Conservation (phyloP, 2,329 filamentous ascomycete species). For the Coniochaeta pulveracea region DNA sequence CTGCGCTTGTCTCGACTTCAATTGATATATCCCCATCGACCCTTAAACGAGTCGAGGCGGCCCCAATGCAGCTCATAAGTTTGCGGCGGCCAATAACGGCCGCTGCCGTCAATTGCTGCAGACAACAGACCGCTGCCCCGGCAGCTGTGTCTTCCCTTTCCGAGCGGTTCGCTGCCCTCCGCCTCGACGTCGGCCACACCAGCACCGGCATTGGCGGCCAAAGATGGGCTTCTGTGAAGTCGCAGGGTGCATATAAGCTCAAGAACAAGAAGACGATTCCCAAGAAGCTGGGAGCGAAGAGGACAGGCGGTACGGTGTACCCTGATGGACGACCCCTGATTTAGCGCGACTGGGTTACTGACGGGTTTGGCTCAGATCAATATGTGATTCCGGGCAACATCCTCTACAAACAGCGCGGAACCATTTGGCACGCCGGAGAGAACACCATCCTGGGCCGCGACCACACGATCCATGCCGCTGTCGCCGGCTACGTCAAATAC, state of each 20-base stretch:
- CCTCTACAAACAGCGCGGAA: slow-evolving; percentile 93
- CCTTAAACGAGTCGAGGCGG: slow-evolving; percentile 5
- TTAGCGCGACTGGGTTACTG: neutral
- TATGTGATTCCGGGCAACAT: slow-evolving; percentile 95
- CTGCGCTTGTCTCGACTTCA: neutral
- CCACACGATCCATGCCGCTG: slow-evolving; percentile 84
- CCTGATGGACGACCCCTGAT: neutral
- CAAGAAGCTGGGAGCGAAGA: slow-evolving; percentile 91
- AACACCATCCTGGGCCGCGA: slow-evolving; percentile 93
- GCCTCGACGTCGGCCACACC: slow-evolving; percentile 21
- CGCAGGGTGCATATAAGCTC: slow-evolving; percentile 58
- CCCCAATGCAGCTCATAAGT: slow-evolving; percentile 34
- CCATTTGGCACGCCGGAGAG: slow-evolving; percentile 88
- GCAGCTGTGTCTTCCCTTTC: slow-evolving; percentile 10
- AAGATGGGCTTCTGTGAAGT: slow-evolving; percentile 47
- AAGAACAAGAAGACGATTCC: slow-evolving; percentile 46
- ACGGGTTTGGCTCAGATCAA: slow-evolving; percentile 51
- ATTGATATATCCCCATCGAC: neutral
- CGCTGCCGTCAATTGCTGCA: slow-evolving; percentile 29
- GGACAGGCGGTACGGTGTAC: slow-evolving; percentile 61
- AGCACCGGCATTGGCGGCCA: slow-evolving; percentile 33
- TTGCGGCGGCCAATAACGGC: slow-evolving; percentile 34
- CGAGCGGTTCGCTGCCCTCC: slow-evolving; percentile 21
- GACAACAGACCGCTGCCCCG: slow-evolving; percentile 10
- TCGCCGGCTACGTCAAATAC: slow-evolving; percentile 88